Base-by-base conservation (phyloP, 768 basidiomycete genomes). In the Termitomyces sp. region DNA sequence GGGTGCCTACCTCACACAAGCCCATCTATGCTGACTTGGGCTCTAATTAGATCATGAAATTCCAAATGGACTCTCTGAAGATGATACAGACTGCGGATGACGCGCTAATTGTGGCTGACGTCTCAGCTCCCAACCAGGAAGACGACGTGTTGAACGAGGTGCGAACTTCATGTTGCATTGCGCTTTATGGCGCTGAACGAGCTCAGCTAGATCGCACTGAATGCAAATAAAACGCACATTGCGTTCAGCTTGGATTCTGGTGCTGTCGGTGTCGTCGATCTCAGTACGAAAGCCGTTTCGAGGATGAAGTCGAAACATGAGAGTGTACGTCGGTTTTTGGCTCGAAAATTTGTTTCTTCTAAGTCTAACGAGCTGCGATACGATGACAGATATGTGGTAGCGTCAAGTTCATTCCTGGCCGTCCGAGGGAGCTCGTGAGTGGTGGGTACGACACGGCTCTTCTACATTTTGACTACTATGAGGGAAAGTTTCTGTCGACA, bases 221-320 rank as follows among this genome's bases (percentile, higher is more conserved):
- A 83, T 69, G 61, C 66, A 29, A 80, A 81, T 59, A 77, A 78
- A 67, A 75, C 75, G 63, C 64, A 82, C 68, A 62, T 92, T 42
- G 89, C 87, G 5, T 91, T 89, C 68, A 82, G 83, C 58, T 78
- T 80, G 31, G 92, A 93, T 68, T 80, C 81, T 19, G 91, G 91
- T 0, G 61, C 65, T 16, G 86, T 90, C 12, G 90, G 90, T 0
- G 71, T 85, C 19, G 67, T 92, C 9, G 85, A 92, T 56, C 65
- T 90, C 4, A 68, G 77, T 12, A 82, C 75, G 14, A 72, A 73
- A 45, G 61, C 61, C 6, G 62, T 88, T n/a, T 68, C 65, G 3
- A 77, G 71, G 43, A 88, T 92, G 87, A 85, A 79, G 62, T 74
- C 71, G 2, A 75, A 74, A 53, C 91, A 93, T 65, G 69, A 71